Evolutionary conservation across 2,329 filamentous ascomycete species (phyloP).

Genomic region (Talaromyces sp.): DNA sequence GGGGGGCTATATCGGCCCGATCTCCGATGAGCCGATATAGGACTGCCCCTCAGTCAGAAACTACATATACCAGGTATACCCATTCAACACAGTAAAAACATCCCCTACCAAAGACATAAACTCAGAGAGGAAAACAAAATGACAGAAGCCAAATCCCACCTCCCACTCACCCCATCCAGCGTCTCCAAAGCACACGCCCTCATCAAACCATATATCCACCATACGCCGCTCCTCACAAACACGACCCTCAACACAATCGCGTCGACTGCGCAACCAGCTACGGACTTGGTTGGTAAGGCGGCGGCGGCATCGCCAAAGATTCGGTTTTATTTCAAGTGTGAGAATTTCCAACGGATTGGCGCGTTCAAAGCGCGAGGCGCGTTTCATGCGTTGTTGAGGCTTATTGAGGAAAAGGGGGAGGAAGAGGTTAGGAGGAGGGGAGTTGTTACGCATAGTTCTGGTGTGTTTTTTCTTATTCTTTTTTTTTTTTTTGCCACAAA

Average conservation of each 20-base stretch:
- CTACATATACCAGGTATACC: too few relatives aligned
- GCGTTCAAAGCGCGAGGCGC: conserved; percentile 91
- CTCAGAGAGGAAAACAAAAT: neutral
- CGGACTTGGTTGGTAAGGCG: conserved; percentile 51
- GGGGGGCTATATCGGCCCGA: neutral
- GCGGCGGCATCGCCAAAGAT: conserved; percentile 60
- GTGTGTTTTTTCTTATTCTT: conserved; percentile 41
- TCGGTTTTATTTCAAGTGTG: conserved; percentile 88
- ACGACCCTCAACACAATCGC: conserved; percentile 69
- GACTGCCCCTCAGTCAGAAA: neutral
- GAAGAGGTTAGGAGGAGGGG: conserved; percentile 61
- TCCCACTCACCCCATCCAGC: conserved; percentile 67
- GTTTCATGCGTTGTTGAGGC: conserved; percentile 73
- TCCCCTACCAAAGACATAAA: neutral
- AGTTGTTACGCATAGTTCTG: conserved; percentile 85
- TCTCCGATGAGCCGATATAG: neutral
- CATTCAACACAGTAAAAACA: neutral
- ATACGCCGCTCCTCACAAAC: conserved; percentile 78
- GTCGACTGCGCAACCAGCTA: conserved; percentile 60
- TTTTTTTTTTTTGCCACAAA: neutral
- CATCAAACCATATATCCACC: conserved; percentile 72
- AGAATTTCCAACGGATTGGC: conserved; percentile 85
- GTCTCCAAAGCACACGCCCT: conserved; percentile 67
- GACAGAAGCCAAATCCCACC: conserved; percentile 35
- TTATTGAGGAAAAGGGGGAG: conserved; percentile 61